Evolutionary conservation across 805 yeast species (phyloP).

Genomic region (Candida chauliodis): DNA sequence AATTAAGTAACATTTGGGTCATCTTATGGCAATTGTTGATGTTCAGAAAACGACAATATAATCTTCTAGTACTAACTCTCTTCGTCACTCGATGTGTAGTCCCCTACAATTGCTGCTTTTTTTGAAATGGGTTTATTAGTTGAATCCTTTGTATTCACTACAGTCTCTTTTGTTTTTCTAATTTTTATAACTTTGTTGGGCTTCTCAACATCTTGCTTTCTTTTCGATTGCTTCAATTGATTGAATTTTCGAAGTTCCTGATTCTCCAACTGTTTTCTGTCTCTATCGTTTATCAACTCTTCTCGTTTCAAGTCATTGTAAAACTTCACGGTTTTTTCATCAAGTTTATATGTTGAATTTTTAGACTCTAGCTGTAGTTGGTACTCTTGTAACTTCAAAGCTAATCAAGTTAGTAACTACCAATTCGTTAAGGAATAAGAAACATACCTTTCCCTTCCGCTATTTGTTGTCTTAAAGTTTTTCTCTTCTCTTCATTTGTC

Average conservation of each 20-base stretch:
- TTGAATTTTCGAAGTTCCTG: slow-evolving; percentile 17
- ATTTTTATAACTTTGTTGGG: neutral
- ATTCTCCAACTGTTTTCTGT: slow-evolving; percentile 19
- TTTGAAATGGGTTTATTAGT: neutral
- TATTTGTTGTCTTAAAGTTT: slow-evolving; percentile 41
- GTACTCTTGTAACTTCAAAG: slow-evolving; percentile 9
- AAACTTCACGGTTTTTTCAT: slow-evolving; percentile 32
- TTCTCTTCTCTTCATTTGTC: slow-evolving; percentile 22
- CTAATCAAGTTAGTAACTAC: slow-evolving; percentile 1
- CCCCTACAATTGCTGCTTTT: neutral
- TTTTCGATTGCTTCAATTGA: slow-evolving; percentile 4
- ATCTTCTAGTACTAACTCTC: too few relatives aligned
- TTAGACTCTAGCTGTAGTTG: slow-evolving; percentile 24
- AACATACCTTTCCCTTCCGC: slow-evolving; percentile 38
- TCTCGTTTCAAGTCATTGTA: slow-evolving; percentile 25
- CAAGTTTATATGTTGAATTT: slow-evolving; percentile 41
- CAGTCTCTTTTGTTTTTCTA: neutral
- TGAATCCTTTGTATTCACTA: neutral
- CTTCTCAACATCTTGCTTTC: neutral
- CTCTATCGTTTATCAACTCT: slow-evolving; percentile 17
- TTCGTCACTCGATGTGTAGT: slow-evolving; percentile 13
- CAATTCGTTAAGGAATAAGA: too few relatives aligned
- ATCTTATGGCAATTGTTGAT: too few relatives aligned
- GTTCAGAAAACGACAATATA: too few relatives aligned
- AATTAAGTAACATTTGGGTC: too few relatives aligned